Conservation (phyloP, 371 early-diverging fungal species). For the Lichtheimia ramosa region DNA sequence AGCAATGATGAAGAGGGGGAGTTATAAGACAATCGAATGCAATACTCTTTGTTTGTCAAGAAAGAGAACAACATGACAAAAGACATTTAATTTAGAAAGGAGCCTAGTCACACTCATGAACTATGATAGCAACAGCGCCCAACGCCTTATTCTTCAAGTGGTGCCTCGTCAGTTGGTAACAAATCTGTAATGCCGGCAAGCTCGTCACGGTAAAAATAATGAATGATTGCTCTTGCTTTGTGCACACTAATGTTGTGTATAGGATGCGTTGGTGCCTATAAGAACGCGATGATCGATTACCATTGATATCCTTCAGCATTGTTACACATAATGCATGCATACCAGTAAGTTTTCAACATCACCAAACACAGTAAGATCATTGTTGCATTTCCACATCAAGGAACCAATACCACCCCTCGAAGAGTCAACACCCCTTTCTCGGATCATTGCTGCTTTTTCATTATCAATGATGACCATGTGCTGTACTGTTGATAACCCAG, state of each 20-base stretch:
- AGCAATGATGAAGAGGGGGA: too few relatives aligned
- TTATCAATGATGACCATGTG: slow-evolving; percentile 40
- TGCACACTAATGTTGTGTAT: slow-evolving; percentile 54
- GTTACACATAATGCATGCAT: slow-evolving; percentile 10
- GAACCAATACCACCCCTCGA: slow-evolving; percentile 32
- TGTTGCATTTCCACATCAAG: slow-evolving; percentile 34
- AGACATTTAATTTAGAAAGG: too few relatives aligned
- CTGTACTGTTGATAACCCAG: slow-evolving; percentile 78
- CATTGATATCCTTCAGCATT: not conserved
- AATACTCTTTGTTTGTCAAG: too few relatives aligned
- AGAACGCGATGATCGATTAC: not conserved
- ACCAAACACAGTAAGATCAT: slow-evolving; percentile 50
- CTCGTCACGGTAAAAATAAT: slow-evolving; percentile 43
- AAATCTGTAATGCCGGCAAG: slow-evolving; percentile 15
- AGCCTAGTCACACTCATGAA: too few relatives aligned
- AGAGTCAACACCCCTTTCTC: slow-evolving; percentile 29
- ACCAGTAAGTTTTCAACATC: slow-evolving; percentile 57
- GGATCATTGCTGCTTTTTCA: slow-evolving; percentile 12
- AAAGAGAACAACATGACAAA: too few relatives aligned
- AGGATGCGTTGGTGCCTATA: slow-evolving; percentile 58
- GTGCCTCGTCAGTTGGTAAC: slow-evolving; percentile 38
- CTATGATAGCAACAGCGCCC: too few relatives aligned
- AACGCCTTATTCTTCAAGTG: not conserved
- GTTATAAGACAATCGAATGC: too few relatives aligned
- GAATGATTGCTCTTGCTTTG: slow-evolving; percentile 41